A percentile compares a stretch with the other conserved stretches of the same genome.
Conservation (phyloP, 2,329 filamentous ascomycete species). For the Monosporascus sp. region DNA sequence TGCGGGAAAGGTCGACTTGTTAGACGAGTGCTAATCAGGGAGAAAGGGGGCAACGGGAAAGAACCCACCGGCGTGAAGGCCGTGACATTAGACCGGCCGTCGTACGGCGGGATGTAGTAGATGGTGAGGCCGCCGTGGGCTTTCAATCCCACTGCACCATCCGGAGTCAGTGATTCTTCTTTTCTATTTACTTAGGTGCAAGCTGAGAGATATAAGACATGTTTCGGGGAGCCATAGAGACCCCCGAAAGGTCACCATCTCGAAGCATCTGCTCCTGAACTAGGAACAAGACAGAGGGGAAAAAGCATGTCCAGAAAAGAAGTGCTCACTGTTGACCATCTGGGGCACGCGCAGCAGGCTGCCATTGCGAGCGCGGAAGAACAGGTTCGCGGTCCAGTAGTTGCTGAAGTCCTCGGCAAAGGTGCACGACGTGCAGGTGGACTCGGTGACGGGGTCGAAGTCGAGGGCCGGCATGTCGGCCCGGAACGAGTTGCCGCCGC, state of each 20-base stretch:
- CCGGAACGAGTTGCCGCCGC: slow-evolving; percentile 38
- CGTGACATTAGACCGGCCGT: slow-evolving; percentile 28
- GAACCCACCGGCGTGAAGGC: slow-evolving; percentile 30
- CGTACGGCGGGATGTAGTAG: slow-evolving; percentile 13
- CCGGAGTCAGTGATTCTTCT: no score
- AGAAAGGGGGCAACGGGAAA: neutral
- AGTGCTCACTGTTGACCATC: slow-evolving; percentile 3
- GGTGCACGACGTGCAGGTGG: slow-evolving; percentile 12
- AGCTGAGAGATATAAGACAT: no score
- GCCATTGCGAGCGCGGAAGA: slow-evolving; percentile 24
- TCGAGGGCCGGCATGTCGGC: slow-evolving; percentile 7
- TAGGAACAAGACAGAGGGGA: no score
- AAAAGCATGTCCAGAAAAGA: no score
- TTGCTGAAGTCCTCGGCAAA: slow-evolving; percentile 24
- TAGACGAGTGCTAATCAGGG: neutral
- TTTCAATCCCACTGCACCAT: slow-evolving; percentile 17
- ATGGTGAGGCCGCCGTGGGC: slow-evolving; percentile 19
- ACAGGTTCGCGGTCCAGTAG: slow-evolving; percentile 29
- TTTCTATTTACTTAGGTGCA: no score
- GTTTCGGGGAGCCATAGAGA: no score
- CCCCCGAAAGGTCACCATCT: no score
- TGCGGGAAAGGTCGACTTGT: neutral
- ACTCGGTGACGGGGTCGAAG: slow-evolving; percentile 8
- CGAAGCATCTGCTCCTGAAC: no score
- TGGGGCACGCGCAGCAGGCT: slow-evolving; percentile 23